Conservation (phyloP, 1,284 basidiomycete species). For the Austropuccinia psidii region DNA sequence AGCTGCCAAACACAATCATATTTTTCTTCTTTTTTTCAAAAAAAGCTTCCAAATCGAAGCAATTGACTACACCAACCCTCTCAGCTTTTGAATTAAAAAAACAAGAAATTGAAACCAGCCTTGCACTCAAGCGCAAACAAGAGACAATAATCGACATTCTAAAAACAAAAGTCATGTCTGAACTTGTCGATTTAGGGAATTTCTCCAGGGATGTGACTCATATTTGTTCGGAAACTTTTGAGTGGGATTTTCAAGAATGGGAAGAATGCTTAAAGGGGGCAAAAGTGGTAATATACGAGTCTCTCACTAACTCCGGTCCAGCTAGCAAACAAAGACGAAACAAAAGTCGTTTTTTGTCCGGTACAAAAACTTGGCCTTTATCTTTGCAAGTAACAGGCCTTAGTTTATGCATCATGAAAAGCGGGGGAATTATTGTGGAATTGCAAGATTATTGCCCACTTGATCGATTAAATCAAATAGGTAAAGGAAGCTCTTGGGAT, state of each 20-base stretch:
- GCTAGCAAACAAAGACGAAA: not conserved
- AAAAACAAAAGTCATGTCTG: not conserved
- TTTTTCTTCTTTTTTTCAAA: too few species aligned
- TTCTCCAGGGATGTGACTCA: not conserved
- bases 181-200: not conserved
- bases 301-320: not conserved
- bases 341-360: not conserved
- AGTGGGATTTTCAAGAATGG: conserved; percentile 1
- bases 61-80: too few species aligned
- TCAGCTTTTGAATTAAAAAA: not conserved
- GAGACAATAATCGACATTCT: not conserved
- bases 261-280: not conserved
- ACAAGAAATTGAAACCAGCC: not conserved
- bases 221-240: not conserved
- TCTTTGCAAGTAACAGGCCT: not conserved
- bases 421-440: not conserved
- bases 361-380: not conserved
- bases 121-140: not conserved
- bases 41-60: too few species aligned
- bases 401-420: not conserved
- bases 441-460: not conserved
- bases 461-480: not conserved
- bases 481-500: not conserved
- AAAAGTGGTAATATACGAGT: not conserved
- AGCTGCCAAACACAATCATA: too few species aligned